phyloP scores from a whole-genome alignment of 352 stramenopile species.

The Globisporangium paddicum region DNA sequence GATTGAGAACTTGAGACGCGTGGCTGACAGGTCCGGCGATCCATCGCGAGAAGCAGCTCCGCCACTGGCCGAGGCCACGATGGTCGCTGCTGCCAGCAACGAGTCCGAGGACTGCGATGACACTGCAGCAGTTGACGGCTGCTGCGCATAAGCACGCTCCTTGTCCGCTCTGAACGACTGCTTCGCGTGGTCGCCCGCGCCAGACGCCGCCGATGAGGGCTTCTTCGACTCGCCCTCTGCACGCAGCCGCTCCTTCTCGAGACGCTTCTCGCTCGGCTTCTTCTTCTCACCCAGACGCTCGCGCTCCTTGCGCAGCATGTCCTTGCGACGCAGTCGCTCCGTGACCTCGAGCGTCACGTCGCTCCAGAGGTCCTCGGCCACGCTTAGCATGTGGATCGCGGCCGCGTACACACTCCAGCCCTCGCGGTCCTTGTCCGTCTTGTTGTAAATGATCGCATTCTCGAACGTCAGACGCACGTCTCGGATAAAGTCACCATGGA shows the following conservation, averaged over 20 bases:
- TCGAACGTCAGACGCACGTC: conserved; percentile 82
- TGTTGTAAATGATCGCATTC: conserved; percentile 82
- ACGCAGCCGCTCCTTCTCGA: conserved; percentile 22
- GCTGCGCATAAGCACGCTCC: neutral
- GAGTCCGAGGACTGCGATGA: neutral
- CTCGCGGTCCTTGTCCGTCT: conserved; percentile 72
- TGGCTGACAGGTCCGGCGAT: conserved; percentile 30
- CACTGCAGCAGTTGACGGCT: neutral
- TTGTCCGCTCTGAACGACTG: conserved; percentile 4
- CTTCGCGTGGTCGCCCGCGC: neutral
- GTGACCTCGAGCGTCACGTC: conserved; percentile 77
- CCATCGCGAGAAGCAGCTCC: conserved; percentile 5
- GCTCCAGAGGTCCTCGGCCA: conserved; percentile 75
- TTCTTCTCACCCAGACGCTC: conserved; percentile 59
- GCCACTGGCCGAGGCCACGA: neutral
- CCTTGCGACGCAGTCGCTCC: conserved; percentile 62
- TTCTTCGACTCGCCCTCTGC: conserved; percentile 26
- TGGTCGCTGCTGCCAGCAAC: conserved; percentile 5
- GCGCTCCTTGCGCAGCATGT: conserved; percentile 68
- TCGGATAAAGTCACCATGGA: conserved; percentile 76
- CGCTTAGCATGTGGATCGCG: conserved; percentile 62
- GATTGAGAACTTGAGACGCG: conserved; percentile 60
- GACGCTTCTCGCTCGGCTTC: conserved; percentile 26
- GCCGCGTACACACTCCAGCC: conserved; percentile 78
- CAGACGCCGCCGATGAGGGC: conserved; percentile 1